Conservation (phyloP, 2,329 filamentous ascomycete species). For the Trichophyton equinum region DNA sequence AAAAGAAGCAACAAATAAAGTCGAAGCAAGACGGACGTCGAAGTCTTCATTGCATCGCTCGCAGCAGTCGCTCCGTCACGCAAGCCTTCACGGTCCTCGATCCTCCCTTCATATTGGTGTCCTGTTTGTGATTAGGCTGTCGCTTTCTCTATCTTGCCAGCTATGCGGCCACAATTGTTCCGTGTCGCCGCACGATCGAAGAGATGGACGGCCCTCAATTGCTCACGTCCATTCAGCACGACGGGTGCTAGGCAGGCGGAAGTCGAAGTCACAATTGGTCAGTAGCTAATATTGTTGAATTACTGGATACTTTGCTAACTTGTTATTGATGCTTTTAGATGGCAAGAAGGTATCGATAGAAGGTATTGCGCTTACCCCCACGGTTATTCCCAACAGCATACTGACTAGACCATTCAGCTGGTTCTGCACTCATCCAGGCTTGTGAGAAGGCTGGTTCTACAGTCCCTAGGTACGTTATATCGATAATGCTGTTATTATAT, state of each 20-base stretch:
- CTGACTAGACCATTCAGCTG: conserved; percentile 47
- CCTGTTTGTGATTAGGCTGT: conserved; percentile 9
- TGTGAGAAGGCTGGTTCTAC: conserved; percentile 94
- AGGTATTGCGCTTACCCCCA: conserved; percentile 45
- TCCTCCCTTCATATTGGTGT: neutral
- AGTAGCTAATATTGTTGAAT: conserved; percentile 25
- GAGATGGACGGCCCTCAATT: conserved; percentile 41
- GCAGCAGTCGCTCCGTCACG: neutral
- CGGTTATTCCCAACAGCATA: conserved; percentile 20
- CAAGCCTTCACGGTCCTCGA: neutral
- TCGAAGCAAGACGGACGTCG: neutral
- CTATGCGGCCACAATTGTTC: conserved; percentile 53
- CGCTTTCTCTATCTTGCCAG: conserved; percentile 24
- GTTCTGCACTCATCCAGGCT: conserved; percentile 93
- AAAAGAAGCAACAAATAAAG: conserved; percentile 9
- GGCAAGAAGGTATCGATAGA: conserved; percentile 97
- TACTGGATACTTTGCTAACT: conserved; percentile 24
- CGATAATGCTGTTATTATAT: neutral
- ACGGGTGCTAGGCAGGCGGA: conserved; percentile 69
- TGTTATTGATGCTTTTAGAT: conserved; percentile 43
- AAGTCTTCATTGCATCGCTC: neutral
- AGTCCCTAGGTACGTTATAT: conserved; percentile 57
- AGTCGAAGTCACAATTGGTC: conserved; percentile 93
- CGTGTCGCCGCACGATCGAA: conserved; percentile 48
- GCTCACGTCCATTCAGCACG: conserved; percentile 68